These are phyloP conservation scores for Bremia lactucae DNA, from an alignment of 352 stramenopile genomes.

Conservation along the genomic window DNA sequence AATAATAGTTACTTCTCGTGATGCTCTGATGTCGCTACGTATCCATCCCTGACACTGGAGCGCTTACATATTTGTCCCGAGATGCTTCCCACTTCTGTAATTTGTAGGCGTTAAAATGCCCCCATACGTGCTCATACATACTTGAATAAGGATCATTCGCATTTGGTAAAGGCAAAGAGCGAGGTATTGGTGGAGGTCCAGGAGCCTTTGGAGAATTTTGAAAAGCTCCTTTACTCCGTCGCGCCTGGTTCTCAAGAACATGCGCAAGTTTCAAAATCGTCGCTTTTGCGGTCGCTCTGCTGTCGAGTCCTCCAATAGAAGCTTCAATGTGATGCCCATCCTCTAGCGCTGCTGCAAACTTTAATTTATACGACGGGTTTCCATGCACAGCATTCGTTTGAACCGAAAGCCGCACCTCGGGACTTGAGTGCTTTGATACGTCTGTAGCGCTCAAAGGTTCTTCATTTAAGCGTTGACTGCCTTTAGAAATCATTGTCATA, in stretches of 20 bases:
- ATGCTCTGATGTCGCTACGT: too few species aligned
- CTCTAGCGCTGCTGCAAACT: constrained; percentile 9
- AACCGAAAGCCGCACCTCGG: constrained; percentile 19
- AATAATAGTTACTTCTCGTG: too few species aligned
- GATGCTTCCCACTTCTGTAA: constrained; percentile 10
- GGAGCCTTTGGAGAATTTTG: constrained; percentile 1
- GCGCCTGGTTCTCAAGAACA: constrained; percentile 9
- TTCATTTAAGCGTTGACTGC: background rate
- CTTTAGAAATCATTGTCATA: background rate
- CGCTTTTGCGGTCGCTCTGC: constrained; percentile 17
- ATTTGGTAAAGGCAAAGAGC: constrained; percentile 4
- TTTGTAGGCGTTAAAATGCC: constrained; percentile 13
- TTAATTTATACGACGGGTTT: constrained; percentile 21
- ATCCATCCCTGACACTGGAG: background rate
- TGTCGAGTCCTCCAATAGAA: constrained; percentile 18
- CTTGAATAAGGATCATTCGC: constrained; percentile 10
- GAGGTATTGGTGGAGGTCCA: constrained; percentile 6
- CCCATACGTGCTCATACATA: constrained; percentile 9
- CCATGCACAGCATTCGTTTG: constrained; percentile 19
- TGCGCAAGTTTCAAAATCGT: constrained; percentile 17
- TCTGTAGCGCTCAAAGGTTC: background rate
- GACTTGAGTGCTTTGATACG: background rate
- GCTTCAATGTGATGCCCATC: constrained; percentile 18
- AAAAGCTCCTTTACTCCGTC: constrained; percentile 9
- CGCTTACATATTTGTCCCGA: constrained; percentile 8